Percentiles rank a stretch among this genome's conserved stretches.
phyloP scores from a whole-genome alignment of 2,329 filamentous ascomycete species.

The Emergomyces orientalis region DNA sequence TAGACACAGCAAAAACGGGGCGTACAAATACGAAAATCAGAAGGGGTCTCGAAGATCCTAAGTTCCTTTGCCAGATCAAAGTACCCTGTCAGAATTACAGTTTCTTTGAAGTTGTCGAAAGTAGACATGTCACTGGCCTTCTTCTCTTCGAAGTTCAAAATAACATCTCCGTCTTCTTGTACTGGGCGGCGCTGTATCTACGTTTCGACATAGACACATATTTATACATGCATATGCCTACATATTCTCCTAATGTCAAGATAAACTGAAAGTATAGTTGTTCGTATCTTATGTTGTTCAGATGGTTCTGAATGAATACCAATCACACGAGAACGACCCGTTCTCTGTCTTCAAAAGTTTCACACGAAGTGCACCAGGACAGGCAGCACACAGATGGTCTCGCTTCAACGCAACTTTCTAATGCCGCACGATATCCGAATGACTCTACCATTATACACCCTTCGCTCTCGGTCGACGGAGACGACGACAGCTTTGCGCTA shows the following conservation, averaged over 20 bases:
- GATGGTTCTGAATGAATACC: background rate
- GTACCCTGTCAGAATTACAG: background rate
- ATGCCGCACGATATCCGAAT: background rate
- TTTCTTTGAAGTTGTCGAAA: background rate
- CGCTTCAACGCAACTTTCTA: background rate
- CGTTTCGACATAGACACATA: background rate
- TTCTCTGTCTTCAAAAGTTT: background rate
- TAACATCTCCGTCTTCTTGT: background rate
- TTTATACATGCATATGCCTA: background rate
- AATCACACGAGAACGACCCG: background rate
- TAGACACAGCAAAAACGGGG: no score
- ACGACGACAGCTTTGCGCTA: conserved; percentile 17
- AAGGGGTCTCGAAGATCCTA: background rate
- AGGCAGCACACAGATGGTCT: background rate
- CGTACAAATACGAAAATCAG: no score
- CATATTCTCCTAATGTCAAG: conserved; percentile 1
- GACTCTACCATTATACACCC: background rate
- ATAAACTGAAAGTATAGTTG: background rate
- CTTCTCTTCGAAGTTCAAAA: background rate
- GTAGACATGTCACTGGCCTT: background rate
- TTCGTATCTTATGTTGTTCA: background rate
- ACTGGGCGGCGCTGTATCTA: background rate
- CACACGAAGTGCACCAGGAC: no score
- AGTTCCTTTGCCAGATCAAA: background rate
- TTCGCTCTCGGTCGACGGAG: background rate